Percentiles rank a stretch among this genome's conserved stretches.
phyloP scores from a whole-genome alignment of 2,329 filamentous ascomycete genomes.

The Spiromastix sp. region DNA sequence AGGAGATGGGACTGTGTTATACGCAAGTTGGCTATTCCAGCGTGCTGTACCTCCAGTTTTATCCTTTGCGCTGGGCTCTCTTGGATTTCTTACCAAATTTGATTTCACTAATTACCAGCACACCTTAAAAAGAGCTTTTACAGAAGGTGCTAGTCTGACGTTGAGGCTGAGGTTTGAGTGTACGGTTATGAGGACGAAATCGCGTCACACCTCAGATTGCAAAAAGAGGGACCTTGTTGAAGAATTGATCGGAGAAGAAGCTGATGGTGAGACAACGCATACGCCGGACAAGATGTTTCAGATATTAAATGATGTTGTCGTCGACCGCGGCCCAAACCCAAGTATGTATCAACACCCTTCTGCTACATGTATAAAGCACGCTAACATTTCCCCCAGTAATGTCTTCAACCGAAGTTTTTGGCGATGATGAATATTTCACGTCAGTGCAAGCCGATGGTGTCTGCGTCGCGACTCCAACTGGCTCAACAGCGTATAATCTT shows the following conservation, averaged over 20 bases:
- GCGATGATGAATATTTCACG: constrained; percentile 81
- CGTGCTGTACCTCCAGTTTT: constrained; percentile 86
- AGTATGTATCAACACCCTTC: constrained; percentile 47
- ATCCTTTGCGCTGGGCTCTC: constrained; percentile 79
- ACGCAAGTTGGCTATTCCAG: constrained; percentile 95
- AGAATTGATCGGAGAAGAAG: constrained; percentile 78
- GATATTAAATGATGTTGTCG: constrained; percentile 93
- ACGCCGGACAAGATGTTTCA: constrained; percentile 73
- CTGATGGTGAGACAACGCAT: constrained; percentile 76
- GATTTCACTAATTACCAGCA: constrained; percentile 67
- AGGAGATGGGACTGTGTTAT: constrained; percentile 93
- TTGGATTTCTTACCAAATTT: constrained; percentile 95
- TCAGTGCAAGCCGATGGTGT: constrained; percentile 93
- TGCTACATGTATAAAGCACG: not conserved
- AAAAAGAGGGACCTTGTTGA: constrained; percentile 64
- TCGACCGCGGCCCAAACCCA: constrained; percentile 86
- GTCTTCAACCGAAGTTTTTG: constrained; percentile 83
- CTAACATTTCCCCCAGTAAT: constrained; percentile 50
- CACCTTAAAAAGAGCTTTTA: constrained; percentile 62
- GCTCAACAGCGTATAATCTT: constrained; percentile 91
- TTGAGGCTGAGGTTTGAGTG: constrained; percentile 83
- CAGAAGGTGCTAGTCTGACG: constrained; percentile 78
- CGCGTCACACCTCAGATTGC: constrained; percentile 17
- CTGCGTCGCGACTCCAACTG: constrained; percentile 85
- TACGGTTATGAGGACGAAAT: constrained; percentile 67